Evolutionary conservation across 2,329 filamentous ascomycete species (phyloP).

Genomic region (Bipolaris zeicola): DNA sequence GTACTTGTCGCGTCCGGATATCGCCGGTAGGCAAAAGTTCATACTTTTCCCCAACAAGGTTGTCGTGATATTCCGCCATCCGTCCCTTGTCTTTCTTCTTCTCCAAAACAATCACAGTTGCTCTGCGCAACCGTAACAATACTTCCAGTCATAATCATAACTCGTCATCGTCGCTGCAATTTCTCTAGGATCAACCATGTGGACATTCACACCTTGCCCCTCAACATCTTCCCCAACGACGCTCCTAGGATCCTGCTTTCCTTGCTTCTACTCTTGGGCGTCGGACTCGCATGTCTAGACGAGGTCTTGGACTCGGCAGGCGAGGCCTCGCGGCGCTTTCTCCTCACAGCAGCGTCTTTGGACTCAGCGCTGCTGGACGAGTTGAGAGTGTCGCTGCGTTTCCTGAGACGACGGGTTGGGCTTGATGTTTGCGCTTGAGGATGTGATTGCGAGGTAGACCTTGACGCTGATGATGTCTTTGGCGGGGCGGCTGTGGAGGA

Average conservation of each 20-base stretch:
- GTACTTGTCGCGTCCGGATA: neutral
- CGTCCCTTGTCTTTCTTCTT: neutral
- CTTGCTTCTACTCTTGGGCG: slow-evolving; percentile 13
- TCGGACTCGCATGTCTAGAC: slow-evolving; percentile 20
- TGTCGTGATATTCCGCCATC: neutral
- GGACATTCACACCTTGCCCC: slow-evolving; percentile 13
- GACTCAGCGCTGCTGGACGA: slow-evolving; percentile 22
- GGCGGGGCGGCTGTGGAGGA: slow-evolving; percentile 1
- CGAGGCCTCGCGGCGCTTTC: slow-evolving; percentile 16
- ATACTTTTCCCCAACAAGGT: neutral
- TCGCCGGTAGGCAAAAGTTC: neutral
- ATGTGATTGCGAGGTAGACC: slow-evolving; percentile 1
- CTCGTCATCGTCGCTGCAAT: neutral
- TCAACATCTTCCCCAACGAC: slow-evolving; percentile 20
- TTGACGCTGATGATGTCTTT: neutral
- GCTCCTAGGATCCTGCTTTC: slow-evolving; percentile 7
- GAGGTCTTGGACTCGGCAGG: slow-evolving; percentile 15
- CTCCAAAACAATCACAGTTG: neutral
- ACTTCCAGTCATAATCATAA: neutral
- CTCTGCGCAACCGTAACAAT: neutral
- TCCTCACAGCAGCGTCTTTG: slow-evolving; percentile 7
- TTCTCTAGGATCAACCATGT: neutral
- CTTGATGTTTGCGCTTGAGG: slow-evolving; percentile 6
- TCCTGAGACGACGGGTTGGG: slow-evolving; percentile 22
- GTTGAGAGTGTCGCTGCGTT: slow-evolving; percentile 30